Evolutionary conservation across 441 rosid species (phyloP), one percentile per base, ranked within the genome.

Genomic region (Omphalea diandra): DNA sequence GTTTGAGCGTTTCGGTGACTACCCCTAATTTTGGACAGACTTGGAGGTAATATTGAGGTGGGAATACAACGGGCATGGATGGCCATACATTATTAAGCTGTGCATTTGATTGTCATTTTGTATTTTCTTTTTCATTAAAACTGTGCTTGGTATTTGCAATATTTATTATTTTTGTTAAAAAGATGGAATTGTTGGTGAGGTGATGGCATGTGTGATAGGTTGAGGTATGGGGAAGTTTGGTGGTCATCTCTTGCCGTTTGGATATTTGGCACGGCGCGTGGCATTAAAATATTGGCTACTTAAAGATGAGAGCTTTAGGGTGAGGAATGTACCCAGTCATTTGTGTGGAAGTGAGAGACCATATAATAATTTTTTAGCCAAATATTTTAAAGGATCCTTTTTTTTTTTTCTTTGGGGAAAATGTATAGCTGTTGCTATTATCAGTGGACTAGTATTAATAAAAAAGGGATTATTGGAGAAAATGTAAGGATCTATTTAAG

Each of bases 291-390:
- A 59, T 58, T 83, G 91, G 85, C 17, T 52, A 58, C 4, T 64
- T 83, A 57, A 59, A 74, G 96, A 89, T 89, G 81, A 83, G 85
- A 85, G 64, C 71, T 77, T 81, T 83, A 75, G 78, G 90, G 93
- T 78, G 82, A 64, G 79, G 80, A 80, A 69, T 20, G 52, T 17
- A 78, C 3, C 35, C 2, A n/a, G n/a, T n/a, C n/a, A n/a, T n/a
- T n/a, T n/a, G n/a, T n/a, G n/a, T n/a, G n/a, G n/a, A n/a, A n/a
- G n/a, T n/a, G n/a, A n/a, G n/a, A n/a, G n/a, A n/a, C n/a, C n/a
- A n/a, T n/a, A n/a, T n/a, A n/a, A n/a, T n/a, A n/a, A n/a, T n/a
- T n/a, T n/a, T n/a, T n/a, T n/a, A n/a, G n/a, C n/a, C n/a, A n/a
- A n/a, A n/a, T n/a, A n/a, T n/a, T n/a, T n/a, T n/a, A n/a, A n/a